Evolutionary conservation across 2,329 filamentous ascomycete species (phyloP).

Genomic region (Mycosphaerella sp.): DNA sequence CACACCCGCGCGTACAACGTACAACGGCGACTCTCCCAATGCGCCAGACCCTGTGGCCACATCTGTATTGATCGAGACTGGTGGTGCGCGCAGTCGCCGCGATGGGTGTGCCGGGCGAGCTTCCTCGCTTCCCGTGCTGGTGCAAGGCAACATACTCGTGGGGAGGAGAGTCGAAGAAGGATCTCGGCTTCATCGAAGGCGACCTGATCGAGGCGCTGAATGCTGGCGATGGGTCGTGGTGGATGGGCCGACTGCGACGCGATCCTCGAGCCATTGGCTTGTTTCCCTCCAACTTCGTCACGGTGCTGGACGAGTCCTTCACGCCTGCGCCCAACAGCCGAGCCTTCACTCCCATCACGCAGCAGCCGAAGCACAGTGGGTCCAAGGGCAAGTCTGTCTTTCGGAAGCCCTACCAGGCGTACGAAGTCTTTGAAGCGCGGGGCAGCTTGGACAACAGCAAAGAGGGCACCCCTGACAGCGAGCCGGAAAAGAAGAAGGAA

Average conservation of each 20-base stretch:
- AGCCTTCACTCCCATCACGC: slow-evolving; percentile 45
- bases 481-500: slow-evolving; percentile 29
- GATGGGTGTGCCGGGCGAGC: slow-evolving; percentile 17
- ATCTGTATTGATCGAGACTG: background rate
- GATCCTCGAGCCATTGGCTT: slow-evolving; percentile 86
- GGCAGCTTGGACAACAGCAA: slow-evolving; percentile 26
- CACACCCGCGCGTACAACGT: slow-evolving; percentile 6
- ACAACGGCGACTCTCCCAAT: slow-evolving; percentile 6
- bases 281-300: slow-evolving; percentile 96
- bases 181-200: slow-evolving; percentile 94
- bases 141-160: slow-evolving; percentile 39
- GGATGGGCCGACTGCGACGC: slow-evolving; percentile 85
- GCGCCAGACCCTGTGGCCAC: slow-evolving; percentile 4
- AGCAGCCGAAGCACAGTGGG: slow-evolving; percentile 50
- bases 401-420: slow-evolving; percentile 60
- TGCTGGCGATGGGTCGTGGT: slow-evolving; percentile 96
- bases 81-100: slow-evolving; percentile 5
- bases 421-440: slow-evolving; percentile 36
- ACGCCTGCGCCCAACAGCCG: slow-evolving; percentile 60
- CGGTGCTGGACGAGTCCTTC: slow-evolving; percentile 78
- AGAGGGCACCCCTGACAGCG: slow-evolving; percentile 29
- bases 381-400: slow-evolving; percentile 52
- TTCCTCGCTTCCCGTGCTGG: slow-evolving; percentile 37
- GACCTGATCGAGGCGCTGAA: slow-evolving; percentile 98
- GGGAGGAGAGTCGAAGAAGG: slow-evolving; percentile 65